Percentiles rank a stretch among this genome's conserved stretches.
Evolutionary conservation across 768 basidiomycete genomes (phyloP).

Genomic region (Lactifluus piperatus): DNA sequence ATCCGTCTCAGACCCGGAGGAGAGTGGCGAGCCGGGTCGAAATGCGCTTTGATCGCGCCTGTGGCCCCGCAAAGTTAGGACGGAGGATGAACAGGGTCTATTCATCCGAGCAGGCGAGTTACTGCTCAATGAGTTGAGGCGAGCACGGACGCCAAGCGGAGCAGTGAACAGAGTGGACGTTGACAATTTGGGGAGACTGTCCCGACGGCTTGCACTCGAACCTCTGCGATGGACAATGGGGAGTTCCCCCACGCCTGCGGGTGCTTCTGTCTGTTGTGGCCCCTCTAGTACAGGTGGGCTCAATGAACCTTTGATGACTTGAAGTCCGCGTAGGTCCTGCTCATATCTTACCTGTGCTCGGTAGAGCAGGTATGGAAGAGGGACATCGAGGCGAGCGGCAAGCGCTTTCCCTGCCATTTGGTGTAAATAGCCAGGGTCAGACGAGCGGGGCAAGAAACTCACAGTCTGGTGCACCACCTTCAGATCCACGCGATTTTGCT

Average conservation of each 20-base stretch:
- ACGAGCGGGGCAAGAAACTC: slow-evolving; percentile 26
- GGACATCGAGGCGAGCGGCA: slow-evolving; percentile 70
- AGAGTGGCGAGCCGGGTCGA: slow-evolving; percentile 19
- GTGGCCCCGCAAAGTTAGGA: slow-evolving; percentile 45
- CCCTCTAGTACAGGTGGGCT: slow-evolving; percentile 38
- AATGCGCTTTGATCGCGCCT: slow-evolving; percentile 15
- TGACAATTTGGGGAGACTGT: slow-evolving; percentile 26
- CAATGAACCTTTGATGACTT: slow-evolving; percentile 58
- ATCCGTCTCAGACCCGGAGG: slow-evolving; percentile 33
- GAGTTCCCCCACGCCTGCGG: slow-evolving; percentile 11
- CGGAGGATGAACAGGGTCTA: slow-evolving; percentile 61
- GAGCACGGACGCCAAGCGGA: slow-evolving; percentile 58
- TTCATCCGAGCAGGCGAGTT: slow-evolving; percentile 35
- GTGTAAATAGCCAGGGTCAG: background rate
- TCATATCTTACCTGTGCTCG: slow-evolving; percentile 79
- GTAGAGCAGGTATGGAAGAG: slow-evolving; percentile 77
- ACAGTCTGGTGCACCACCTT: slow-evolving; percentile 76
- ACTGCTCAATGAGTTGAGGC: slow-evolving; percentile 58
- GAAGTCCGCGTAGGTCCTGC: slow-evolving; percentile 72
- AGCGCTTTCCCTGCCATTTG: slow-evolving; percentile 64
- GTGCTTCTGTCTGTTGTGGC: slow-evolving; percentile 1
- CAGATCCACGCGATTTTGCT: slow-evolving; percentile 62
- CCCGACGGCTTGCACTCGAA: slow-evolving; percentile 13
- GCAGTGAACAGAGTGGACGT: slow-evolving; percentile 41
- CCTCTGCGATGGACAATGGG: slow-evolving; percentile 16